Evolutionary conservation across 345 rosid genomes (phyloP), one percentile per base, ranked within the genome.

Genomic region (Combretum micranthum): DNA sequence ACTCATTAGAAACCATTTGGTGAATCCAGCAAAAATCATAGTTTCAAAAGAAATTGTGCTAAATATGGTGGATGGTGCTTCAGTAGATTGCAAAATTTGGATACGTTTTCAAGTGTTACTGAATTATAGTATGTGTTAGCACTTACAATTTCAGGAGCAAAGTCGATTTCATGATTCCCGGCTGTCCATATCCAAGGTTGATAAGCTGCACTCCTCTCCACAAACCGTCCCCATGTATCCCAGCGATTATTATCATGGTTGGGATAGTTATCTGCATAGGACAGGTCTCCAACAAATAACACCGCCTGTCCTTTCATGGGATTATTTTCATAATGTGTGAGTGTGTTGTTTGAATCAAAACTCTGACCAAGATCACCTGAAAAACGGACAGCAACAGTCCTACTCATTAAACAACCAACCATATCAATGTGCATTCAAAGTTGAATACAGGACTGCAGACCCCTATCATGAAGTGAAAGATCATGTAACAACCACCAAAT

Each of bases 121-220:
- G 39, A 32, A 32, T 11, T 4, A 32, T 0, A 32, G 5, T 32
- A 4, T 32, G 10, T 32, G 9, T 32, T 32, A 39, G 59, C 43
- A 39, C 75, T 83, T 64, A 90, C 92, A 5, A 90, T 47, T 60
- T 84, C 74, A 0, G 95, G 96, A 21, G 58, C 80, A n/a, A 86
- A 88, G 57, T 88, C 96, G 17, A 88, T 18, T 75, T 92, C 98
- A 16, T 88, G 96, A 75, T 92, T 92, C 20, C 96, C 96, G 1
- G 79, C 76, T 0, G 89, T 81, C 98, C 98, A 92, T 70, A 92
- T 88, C 96, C 98, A 92, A 3, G 98, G 97, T 52, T 88, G 95
- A 76, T 92, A 88, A 59, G 98, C 97, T 57, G 58, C 78, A 46
- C 79, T 86, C 69, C 96, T 83, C 75, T 92, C 98, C 20, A 65